Conservation (phyloP, 768 basidiomycete genomes). For the Serendipita sp. region DNA sequence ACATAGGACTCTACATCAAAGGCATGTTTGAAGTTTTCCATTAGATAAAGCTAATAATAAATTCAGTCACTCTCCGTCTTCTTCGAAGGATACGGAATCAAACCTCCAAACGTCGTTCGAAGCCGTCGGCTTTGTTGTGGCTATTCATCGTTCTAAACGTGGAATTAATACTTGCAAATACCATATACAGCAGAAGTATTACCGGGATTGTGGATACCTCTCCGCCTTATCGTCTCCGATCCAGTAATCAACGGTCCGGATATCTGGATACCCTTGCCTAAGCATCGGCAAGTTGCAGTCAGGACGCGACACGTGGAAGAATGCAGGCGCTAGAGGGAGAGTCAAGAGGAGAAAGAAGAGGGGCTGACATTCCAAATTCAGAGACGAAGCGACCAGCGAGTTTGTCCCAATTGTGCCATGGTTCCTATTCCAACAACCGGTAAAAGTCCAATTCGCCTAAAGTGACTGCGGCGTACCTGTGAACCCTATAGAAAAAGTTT, state of each 20-base stretch:
- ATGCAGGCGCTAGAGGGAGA: too few species aligned
- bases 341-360: not conserved
- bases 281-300: constrained; percentile 5
- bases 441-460: too few species aligned
- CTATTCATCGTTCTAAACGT: constrained; percentile 40
- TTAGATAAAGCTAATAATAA: constrained; percentile 52
- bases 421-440: constrained; percentile 24
- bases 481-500: constrained; percentile 23
- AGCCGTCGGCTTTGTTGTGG: constrained; percentile 87
- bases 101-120: constrained; percentile 68
- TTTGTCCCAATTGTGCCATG: constrained; percentile 89
- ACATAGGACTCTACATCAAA: constrained; percentile 86
- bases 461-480: constrained; percentile 22
- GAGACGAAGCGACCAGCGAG: constrained; percentile 85
- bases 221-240: constrained; percentile 56
- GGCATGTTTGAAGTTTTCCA: constrained; percentile 84
- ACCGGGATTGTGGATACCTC: constrained; percentile 79
- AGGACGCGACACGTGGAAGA: not conserved
- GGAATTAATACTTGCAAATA: constrained; percentile 2
- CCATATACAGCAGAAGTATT: constrained; percentile 6
- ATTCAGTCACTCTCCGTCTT: not conserved
- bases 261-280: constrained; percentile 80
- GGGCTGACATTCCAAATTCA: constrained; percentile 75
- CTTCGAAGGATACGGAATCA: constrained; percentile 10
- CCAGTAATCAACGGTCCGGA: constrained; percentile 81